phyloP scores from a whole-genome alignment of 2,329 filamentous ascomycete genomes.

The Drechslerella coelobrocha region DNA sequence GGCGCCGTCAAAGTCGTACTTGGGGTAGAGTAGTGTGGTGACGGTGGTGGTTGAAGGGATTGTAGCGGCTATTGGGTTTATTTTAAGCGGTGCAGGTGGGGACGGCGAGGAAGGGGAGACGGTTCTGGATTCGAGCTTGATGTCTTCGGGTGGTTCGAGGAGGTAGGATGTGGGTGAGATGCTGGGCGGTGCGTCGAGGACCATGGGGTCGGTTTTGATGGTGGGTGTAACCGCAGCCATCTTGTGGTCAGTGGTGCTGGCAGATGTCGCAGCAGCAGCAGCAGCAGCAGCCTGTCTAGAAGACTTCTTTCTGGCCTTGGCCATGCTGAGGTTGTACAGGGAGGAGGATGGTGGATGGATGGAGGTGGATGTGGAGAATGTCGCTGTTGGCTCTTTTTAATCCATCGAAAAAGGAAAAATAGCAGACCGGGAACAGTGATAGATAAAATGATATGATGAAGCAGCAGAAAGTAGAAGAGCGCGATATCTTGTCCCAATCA shows the following conservation, averaged over 20 bases:
- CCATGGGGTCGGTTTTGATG: constrained; percentile 22
- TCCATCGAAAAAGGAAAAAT: background rate
- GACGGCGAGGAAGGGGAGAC: constrained; percentile 37
- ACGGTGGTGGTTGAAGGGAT: too few species aligned
- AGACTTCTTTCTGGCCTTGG: constrained; percentile 30
- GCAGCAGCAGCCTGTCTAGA: constrained; percentile 3
- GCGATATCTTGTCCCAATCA: too few species aligned
- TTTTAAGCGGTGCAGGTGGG: background rate
- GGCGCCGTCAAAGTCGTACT: constrained; percentile 35
- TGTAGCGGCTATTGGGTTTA: background rate
- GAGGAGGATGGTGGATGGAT: background rate
- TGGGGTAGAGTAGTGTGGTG: constrained; percentile 4
- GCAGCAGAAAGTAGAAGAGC: too few species aligned
- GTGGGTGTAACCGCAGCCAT: constrained; percentile 7
- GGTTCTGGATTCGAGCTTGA: constrained; percentile 42
- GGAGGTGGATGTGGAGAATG: background rate
- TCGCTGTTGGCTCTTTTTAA: background rate
- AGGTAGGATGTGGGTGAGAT: background rate
- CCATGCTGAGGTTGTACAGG: constrained; percentile 21
- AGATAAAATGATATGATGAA: constrained; percentile 3
- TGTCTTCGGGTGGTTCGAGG: background rate
- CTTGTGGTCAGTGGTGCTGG: background rate
- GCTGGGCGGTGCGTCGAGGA: constrained; percentile 11
- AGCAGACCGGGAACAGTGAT: background rate
- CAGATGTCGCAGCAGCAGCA: background rate